These are phyloP conservation scores for Pigoraptor vietnamica DNA, from an alignment of 78 protist genomes.

Conservation along the genomic window DNA sequence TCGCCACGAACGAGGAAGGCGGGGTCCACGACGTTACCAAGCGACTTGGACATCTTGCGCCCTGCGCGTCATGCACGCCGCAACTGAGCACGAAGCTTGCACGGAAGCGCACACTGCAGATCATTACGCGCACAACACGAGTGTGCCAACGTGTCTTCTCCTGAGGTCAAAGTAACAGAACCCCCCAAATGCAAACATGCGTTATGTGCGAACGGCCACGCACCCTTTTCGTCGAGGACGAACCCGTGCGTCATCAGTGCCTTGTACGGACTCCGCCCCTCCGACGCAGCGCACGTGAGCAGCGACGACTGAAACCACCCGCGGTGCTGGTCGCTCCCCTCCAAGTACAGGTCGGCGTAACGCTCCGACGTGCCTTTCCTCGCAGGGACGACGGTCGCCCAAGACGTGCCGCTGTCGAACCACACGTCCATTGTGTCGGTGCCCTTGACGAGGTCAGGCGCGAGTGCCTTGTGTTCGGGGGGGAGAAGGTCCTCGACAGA, in stretches of 20 bases:
- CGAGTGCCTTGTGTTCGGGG: background rate
- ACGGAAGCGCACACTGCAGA: too few species aligned
- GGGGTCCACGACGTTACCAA: constrained; percentile 84
- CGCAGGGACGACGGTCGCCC: constrained; percentile 46
- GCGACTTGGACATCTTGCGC: constrained; percentile 84
- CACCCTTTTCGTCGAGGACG: constrained; percentile 51
- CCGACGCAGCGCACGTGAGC: constrained; percentile 51
- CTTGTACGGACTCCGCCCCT: constrained; percentile 60
- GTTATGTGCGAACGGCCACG: background rate
- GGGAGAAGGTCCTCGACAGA: constrained; percentile 55
- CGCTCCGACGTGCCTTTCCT: too few species aligned
- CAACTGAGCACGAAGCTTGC: constrained; percentile 64
- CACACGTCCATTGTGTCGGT: constrained; percentile 94
- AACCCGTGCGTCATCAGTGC: constrained; percentile 83
- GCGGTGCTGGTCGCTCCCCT: constrained; percentile 89
- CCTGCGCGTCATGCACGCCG: too few species aligned
- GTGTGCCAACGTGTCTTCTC: background rate
- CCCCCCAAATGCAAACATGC: background rate
- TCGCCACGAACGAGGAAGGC: constrained; percentile 63
- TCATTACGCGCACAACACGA: too few species aligned
- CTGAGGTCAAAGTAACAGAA: background rate
- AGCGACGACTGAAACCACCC: constrained; percentile 93
- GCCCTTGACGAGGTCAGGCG: constrained; percentile 16
- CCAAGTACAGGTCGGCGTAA: constrained; percentile 74
- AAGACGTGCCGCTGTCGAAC: constrained; percentile 88